Percentiles rank a stretch among this genome's conserved stretches.
phyloP scores from a whole-genome alignment of 352 stramenopile genomes.

The Globisporangium apiculatum region DNA sequence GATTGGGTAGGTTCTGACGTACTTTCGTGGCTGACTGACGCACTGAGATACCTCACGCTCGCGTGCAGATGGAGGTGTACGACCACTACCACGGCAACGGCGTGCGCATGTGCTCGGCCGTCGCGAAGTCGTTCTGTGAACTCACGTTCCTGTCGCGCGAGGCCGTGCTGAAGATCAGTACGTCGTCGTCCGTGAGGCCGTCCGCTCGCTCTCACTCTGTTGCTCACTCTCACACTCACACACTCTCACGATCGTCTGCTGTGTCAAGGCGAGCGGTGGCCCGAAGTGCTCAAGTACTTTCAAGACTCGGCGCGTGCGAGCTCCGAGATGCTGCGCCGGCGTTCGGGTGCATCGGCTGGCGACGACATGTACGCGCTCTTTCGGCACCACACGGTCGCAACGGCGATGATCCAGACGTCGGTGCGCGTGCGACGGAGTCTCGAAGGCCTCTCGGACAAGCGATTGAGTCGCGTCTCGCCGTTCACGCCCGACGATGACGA shows the following conservation, averaged over 20 bases:
- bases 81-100: constrained; percentile 70
- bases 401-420: constrained; percentile 30
- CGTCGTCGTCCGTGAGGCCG: constrained; percentile 6
- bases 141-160: constrained; percentile 76
- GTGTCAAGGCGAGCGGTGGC: constrained; percentile 47
- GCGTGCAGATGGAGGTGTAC: constrained; percentile 65
- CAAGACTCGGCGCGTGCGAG: constrained; percentile 24
- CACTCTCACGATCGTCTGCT: background rate
- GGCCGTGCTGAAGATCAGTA: constrained; percentile 68
- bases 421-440: constrained; percentile 15
- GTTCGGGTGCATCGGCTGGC: constrained; percentile 16
- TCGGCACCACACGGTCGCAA: constrained; percentile 16
- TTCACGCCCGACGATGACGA: constrained; percentile 3
- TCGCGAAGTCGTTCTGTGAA: constrained; percentile 73
- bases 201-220: too few species aligned
- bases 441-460: constrained; percentile 1
- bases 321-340: constrained; percentile 39
- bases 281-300: constrained; percentile 68
- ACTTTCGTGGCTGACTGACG: too few species aligned
- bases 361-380: constrained; percentile 18
- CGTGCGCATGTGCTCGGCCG: constrained; percentile 77
- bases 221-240: too few species aligned
- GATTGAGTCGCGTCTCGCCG: constrained; percentile 13
- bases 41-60: too few species aligned
- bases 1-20: too few species aligned